Evolutionary conservation across 140 eudicot species (phyloP).

Genomic region (Ambrosia hybrid): DNA sequence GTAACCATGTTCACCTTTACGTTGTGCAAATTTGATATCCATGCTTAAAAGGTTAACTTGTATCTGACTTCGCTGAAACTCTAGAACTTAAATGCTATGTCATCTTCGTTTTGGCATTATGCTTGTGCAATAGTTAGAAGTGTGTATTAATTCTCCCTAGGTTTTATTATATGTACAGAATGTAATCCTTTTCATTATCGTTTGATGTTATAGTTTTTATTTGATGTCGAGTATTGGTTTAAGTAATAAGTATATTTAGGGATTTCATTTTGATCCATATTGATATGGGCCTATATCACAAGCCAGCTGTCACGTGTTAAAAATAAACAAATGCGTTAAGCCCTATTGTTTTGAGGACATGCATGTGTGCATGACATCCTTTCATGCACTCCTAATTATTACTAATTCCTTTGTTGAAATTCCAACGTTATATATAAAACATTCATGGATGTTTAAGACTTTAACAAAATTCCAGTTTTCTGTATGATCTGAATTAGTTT

Average conservation of each 20-base stretch:
- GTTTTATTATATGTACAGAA: neutral
- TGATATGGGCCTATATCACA: conserved; percentile 1
- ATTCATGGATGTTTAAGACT: neutral
- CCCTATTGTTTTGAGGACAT: neutral
- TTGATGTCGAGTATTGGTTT: neutral
- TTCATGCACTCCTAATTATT: conserved; percentile 2
- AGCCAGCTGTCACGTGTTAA: neutral
- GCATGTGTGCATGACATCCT: neutral
- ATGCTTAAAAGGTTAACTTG: conserved; percentile 11
- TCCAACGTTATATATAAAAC: neutral
- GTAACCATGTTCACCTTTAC: neutral
- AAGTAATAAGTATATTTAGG: neutral
- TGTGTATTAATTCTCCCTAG: neutral
- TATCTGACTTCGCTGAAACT: neutral
- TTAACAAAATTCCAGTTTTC: neutral
- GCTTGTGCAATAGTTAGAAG: neutral
- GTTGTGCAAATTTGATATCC: neutral
- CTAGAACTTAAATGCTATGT: neutral
- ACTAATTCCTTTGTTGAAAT: neutral
- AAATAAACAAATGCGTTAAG: neutral
- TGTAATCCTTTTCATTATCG: neutral
- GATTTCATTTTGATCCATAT: neutral
- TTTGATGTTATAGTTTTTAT: neutral
- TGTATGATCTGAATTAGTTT: neutral
- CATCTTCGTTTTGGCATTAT: neutral